Evolutionary conservation across 805 yeast species (phyloP).

Genomic region (Wickerhamia fluorescens): DNA sequence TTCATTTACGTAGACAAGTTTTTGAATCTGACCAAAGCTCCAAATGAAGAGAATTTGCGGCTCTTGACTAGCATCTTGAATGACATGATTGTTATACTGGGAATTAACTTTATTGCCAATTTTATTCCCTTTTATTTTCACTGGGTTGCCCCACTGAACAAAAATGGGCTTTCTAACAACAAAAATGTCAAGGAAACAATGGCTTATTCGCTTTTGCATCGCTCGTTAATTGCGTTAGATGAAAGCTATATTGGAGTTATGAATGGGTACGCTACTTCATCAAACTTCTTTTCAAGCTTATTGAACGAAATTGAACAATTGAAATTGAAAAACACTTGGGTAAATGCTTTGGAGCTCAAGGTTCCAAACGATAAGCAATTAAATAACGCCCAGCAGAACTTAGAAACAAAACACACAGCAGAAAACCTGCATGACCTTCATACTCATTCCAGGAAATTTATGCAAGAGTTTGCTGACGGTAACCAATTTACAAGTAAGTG

Average conservation of each 20-base stretch:
- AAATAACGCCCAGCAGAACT: not conserved
- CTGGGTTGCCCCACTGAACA: conserved; percentile 28
- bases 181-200: conserved; percentile 23
- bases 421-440: conserved; percentile 5
- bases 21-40: conserved; percentile 16
- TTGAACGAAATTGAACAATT: conserved; percentile 20
- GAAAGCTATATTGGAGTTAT: conserved; percentile 19
- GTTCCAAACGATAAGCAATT: not conserved
- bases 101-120: conserved; percentile 41
- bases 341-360: conserved; percentile 7
- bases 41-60: conserved; percentile 16
- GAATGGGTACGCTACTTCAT: conserved; percentile 13
- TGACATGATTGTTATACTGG: conserved; percentile 24
- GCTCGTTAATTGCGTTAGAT: conserved; percentile 20
- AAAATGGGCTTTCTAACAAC: conserved; percentile 3
- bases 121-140: conserved; percentile 39
- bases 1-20: conserved; percentile 31
- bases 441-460: conserved; percentile 9
- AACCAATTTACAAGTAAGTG: conserved; percentile 21
- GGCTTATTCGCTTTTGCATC: conserved; percentile 23
- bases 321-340: conserved; percentile 21
- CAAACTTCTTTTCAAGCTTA: conserved; percentile 13
- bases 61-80: conserved; percentile 17
- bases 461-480: conserved; percentile 21
- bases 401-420: too few species aligned